Percentiles rank a stretch among this genome's conserved stretches.
phyloP scores from a whole-genome alignment of 129 eudicot genomes.

The Chrysanthemum lavandulifolium region DNA sequence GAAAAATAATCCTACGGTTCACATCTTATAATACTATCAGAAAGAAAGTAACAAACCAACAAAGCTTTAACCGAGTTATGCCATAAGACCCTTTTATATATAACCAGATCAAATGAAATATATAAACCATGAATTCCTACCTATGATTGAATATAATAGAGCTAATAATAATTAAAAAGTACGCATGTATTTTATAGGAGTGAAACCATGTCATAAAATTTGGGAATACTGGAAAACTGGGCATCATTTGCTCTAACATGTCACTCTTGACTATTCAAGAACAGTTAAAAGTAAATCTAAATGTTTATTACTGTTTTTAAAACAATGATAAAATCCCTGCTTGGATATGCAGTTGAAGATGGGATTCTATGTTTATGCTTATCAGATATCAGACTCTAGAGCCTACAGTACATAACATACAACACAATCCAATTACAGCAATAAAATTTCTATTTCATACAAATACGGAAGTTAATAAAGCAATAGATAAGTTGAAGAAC shows the following conservation, averaged over 20 bases:
- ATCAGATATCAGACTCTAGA: slow-evolving; percentile 27
- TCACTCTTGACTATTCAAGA: slow-evolving; percentile 6
- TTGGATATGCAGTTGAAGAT: slow-evolving; percentile 8
- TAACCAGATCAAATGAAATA: not conserved
- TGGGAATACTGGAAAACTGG: not conserved
- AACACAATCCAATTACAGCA: slow-evolving; percentile 17
- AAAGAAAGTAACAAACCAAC: not conserved
- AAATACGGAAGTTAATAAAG: slow-evolving; percentile 18
- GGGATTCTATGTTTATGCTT: slow-evolving; percentile 22
- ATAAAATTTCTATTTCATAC: slow-evolving; percentile 7
- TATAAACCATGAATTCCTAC: not conserved
- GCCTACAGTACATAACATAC: slow-evolving; percentile 10
- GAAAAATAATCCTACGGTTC: slow-evolving; percentile 3
- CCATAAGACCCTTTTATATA: not conserved
- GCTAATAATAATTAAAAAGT: slow-evolving; percentile 5
- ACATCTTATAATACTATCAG: slow-evolving; percentile 14
- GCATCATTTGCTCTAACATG: not conserved
- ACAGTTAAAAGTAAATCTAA: slow-evolving; percentile 8
- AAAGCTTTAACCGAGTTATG: not conserved
- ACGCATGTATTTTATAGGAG: slow-evolving; percentile 5
- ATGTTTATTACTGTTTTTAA: not conserved
- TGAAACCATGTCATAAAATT: not conserved
- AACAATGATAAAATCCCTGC: not conserved
- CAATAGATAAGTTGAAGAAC: slow-evolving; percentile 16
- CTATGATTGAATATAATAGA: slow-evolving; percentile 6